phyloP scores from a whole-genome alignment of 129 eudicot species.

The Scalesia atractyloides region DNA sequence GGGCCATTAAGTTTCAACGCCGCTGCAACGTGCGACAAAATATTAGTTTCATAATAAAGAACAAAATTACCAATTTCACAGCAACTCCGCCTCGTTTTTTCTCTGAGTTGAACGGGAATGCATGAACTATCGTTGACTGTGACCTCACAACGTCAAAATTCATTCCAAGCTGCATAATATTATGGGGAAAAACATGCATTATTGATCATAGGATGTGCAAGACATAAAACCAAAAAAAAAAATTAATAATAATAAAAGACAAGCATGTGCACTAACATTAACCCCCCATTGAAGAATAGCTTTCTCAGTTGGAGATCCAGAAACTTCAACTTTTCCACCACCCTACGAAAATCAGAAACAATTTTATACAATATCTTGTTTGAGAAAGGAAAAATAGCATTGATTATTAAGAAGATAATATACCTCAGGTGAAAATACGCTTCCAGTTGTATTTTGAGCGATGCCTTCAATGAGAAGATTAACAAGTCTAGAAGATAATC shows the following conservation, averaged over 20 bases:
- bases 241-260: neutral
- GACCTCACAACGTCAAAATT: constrained; percentile 71
- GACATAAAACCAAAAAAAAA: constrained; percentile 1
- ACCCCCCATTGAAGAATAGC: constrained; percentile 95
- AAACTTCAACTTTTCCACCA: constrained; percentile 68
- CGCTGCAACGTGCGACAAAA: no score
- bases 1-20: no score
- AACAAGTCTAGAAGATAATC: constrained; percentile 43
- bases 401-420: neutral
- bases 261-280: constrained; percentile 39
- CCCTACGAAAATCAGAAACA: constrained; percentile 49
- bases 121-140: constrained; percentile 72
- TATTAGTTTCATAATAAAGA: neutral
- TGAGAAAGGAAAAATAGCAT: neutral
- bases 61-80: constrained; percentile 59
- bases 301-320: constrained; percentile 99
- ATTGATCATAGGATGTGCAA: constrained; percentile 5
- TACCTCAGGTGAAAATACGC: constrained; percentile 87
- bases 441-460: constrained; percentile 88
- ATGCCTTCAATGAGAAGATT: constrained; percentile 76
- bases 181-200: constrained; percentile 11
- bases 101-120: constrained; percentile 98
- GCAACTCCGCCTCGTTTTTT: constrained; percentile 99
- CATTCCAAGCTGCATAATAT: constrained; percentile 80
- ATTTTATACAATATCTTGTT: neutral